A percentile compares a stretch with the other conserved stretches of the same genome.
Evolutionary conservation across 352 stramenopile species (phyloP).

Genomic region (Pythium inflatum): DNA sequence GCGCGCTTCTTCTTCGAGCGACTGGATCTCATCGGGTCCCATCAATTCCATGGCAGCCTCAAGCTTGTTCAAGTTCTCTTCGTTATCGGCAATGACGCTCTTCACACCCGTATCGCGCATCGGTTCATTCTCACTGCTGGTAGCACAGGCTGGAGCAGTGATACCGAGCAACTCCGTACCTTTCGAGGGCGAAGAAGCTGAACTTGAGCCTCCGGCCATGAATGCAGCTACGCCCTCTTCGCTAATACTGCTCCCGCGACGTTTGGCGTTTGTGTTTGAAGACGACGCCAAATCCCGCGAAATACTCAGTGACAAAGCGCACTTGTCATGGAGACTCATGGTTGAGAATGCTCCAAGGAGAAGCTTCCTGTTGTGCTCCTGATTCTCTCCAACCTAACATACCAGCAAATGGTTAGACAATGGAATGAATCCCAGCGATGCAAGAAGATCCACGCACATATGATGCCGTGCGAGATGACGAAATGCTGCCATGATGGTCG

Average conservation of each 20-base stretch:
- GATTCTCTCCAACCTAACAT: slow-evolving; percentile 57
- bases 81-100: slow-evolving; percentile 82
- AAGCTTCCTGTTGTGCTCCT: slow-evolving; percentile 85
- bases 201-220: slow-evolving; percentile 13
- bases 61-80: slow-evolving; percentile 73
- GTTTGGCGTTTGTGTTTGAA: slow-evolving; percentile 34
- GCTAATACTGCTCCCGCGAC: slow-evolving; percentile 60
- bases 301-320: slow-evolving; percentile 78
- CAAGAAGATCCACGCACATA: slow-evolving; percentile 45
- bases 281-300: slow-evolving; percentile 52
- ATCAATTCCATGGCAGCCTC: slow-evolving; percentile 87
- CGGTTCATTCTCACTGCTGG: slow-evolving; percentile 39
- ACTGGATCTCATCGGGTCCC: slow-evolving; percentile 81
- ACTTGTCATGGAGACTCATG: slow-evolving; percentile 90
- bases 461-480: slow-evolving; percentile 23
- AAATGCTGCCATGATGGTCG: no score
- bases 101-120: slow-evolving; percentile 78
- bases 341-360: slow-evolving; percentile 84
- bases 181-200: slow-evolving; percentile 24
- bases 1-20: slow-evolving; percentile 85
- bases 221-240: slow-evolving; percentile 42
- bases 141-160: slow-evolving; percentile 9
- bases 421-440: background rate
- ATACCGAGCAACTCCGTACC: slow-evolving; percentile 2
- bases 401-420: slow-evolving; percentile 5